phyloP scores from a whole-genome alignment of 352 stramenopile species.

The Salisapilia sapeloensis region DNA sequence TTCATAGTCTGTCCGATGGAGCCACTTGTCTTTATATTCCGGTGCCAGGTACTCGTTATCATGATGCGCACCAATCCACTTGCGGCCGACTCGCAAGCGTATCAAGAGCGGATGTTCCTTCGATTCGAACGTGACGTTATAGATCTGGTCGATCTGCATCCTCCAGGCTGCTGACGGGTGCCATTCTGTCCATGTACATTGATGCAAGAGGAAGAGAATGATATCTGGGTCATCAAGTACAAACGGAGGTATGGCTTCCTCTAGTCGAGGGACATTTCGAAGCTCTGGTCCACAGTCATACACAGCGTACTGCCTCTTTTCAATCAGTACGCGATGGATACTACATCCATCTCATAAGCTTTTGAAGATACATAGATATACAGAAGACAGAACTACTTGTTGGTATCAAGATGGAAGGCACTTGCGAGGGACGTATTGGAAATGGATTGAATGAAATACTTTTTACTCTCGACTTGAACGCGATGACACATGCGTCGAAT shows the following conservation, averaged over 20 bases:
- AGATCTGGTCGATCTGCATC: slow-evolving; percentile 47
- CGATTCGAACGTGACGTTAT: slow-evolving; percentile 41
- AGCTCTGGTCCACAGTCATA: slow-evolving; percentile 32
- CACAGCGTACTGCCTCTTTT: slow-evolving; percentile 29
- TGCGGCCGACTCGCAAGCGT: slow-evolving; percentile 28
- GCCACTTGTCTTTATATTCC: slow-evolving; percentile 17
- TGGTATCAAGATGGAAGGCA: slow-evolving; percentile 24
- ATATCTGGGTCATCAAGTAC: slow-evolving; percentile 14
- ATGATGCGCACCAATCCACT: slow-evolving; percentile 52
- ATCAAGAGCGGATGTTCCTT: slow-evolving; percentile 29
- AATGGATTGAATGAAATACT: slow-evolving; percentile 44
- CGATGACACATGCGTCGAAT: slow-evolving; percentile 21
- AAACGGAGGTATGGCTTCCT: slow-evolving; percentile 11
- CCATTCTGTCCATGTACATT: slow-evolving; percentile 34
- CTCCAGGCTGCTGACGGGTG: slow-evolving; percentile 38
- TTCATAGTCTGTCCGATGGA: slow-evolving; percentile 56
- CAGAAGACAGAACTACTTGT: slow-evolving; percentile 12
- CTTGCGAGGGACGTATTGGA: slow-evolving; percentile 32
- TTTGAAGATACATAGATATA: background rate
- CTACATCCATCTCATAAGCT: slow-evolving; percentile 5
- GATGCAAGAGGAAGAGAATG: slow-evolving; percentile 14
- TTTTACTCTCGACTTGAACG: slow-evolving; percentile 35
- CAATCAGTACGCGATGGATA: slow-evolving; percentile 26
- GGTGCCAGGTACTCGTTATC: slow-evolving; percentile 17
- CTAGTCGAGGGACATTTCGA: slow-evolving; percentile 20